Percentiles rank a stretch among this genome's conserved stretches.
These are phyloP conservation scores for Camelina sativa DNA, from an alignment of 345 rosid species.

Conservation along the genomic window DNA sequence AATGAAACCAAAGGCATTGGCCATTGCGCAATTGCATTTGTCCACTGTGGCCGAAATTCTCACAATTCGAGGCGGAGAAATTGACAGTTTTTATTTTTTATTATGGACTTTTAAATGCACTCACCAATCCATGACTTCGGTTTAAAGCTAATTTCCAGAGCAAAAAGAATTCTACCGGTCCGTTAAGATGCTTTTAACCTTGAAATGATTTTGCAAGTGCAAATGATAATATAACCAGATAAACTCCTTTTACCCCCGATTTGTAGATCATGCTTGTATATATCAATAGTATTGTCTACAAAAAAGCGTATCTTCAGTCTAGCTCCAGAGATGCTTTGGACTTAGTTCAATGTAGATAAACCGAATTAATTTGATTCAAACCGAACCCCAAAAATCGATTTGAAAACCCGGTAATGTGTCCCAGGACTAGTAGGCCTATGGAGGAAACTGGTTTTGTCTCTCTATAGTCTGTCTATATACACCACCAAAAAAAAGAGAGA, in stretches of 20 bases:
- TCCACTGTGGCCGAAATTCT: not conserved
- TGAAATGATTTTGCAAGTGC: too few relatives aligned
- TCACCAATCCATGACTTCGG: not conserved
- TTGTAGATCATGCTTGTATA: not conserved
- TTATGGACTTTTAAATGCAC: too few relatives aligned
- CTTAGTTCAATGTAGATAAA: slow-evolving; percentile 9
- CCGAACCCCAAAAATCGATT: slow-evolving; percentile 23
- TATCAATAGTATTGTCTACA: not conserved
- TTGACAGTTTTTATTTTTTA: not conserved
- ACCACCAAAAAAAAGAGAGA: slow-evolving; percentile 14
- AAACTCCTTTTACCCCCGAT: too few relatives aligned
- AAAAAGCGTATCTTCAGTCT: not conserved
- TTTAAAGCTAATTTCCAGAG: not conserved
- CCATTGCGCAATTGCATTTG: not conserved
- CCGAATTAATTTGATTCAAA: slow-evolving; percentile 11
- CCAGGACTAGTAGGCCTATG: not conserved
- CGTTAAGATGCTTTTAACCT: not conserved
- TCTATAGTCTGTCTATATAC: slow-evolving; percentile 37
- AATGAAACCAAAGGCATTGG: slow-evolving; percentile 26
- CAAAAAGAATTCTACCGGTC: not conserved
- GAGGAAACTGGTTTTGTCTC: slow-evolving; percentile 25
- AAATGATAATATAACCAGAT: too few relatives aligned
- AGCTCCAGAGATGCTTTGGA: not conserved
- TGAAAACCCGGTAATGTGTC: slow-evolving; percentile 23
- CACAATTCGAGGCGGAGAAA: slow-evolving; percentile 40